Evolutionary conservation across 345 rosid species (phyloP).

Genomic region (Linum trigynum): DNA sequence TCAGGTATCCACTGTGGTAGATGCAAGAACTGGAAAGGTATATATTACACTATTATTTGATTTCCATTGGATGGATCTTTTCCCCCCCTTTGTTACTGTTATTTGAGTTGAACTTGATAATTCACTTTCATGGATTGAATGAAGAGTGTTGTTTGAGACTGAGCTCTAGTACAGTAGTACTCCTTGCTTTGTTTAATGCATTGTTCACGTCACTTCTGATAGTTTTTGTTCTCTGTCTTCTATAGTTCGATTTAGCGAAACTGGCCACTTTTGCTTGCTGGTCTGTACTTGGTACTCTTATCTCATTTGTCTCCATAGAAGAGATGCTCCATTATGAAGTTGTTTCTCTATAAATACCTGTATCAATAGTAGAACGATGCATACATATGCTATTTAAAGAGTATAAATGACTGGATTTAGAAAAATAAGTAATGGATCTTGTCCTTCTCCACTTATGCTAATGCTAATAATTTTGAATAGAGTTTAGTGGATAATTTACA

Average conservation of each 20-base stretch:
- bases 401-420: neutral
- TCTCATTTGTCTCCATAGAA: neutral
- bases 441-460: neutral
- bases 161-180: slow-evolving; percentile 45
- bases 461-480: no score
- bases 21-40: slow-evolving; percentile 87
- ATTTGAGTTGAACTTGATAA: neutral
- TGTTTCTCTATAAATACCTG: neutral
- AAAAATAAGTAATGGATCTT: neutral
- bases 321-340: neutral
- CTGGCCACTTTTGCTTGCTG: neutral
- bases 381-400: neutral
- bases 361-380: slow-evolving; percentile 73
- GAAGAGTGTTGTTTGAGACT: neutral
- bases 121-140: neutral
- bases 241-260: slow-evolving; percentile 23
- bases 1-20: slow-evolving; percentile 76
- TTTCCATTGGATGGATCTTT: slow-evolving; percentile 1
- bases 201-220: no score
- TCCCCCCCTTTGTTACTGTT: slow-evolving; percentile 2
- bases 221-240: neutral
- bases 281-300: neutral
- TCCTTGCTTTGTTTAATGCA: neutral
- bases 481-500: slow-evolving; percentile 1
- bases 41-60: slow-evolving; percentile 7